Evolutionary conservation across 495 filamentous ascomycete species (phyloP).

Genomic region (Aspergillus baeticus): DNA sequence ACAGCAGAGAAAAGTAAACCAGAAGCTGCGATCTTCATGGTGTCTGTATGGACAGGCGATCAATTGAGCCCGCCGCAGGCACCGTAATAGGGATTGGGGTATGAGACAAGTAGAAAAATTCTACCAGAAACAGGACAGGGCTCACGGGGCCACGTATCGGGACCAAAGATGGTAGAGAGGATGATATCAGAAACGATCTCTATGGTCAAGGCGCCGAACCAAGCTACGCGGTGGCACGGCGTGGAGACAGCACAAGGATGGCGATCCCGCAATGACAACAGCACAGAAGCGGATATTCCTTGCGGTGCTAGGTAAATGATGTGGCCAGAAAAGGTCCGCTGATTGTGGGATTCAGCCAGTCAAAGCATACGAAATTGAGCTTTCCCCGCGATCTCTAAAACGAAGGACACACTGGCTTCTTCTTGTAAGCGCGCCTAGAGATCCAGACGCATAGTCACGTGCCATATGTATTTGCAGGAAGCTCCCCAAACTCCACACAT

Average conservation of each 20-base stretch:
- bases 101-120: background rate
- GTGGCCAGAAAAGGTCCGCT: conserved; percentile 45
- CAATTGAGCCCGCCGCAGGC: background rate
- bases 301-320: conserved; percentile 41
- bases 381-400: conserved; percentile 2
- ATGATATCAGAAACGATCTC: background rate
- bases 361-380: conserved; percentile 22
- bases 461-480: conserved; percentile 10
- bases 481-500: background rate
- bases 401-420: conserved; percentile 35
- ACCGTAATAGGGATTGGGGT: background rate
- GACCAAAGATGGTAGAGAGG: background rate
- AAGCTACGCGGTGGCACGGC: conserved; percentile 33
- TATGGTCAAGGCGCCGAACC: conserved; percentile 28
- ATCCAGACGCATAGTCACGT: conserved; percentile 15
- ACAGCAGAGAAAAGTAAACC: conserved; percentile 52
- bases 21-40: conserved; percentile 39
- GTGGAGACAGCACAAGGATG: conserved; percentile 41
- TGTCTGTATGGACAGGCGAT: conserved; percentile 17
- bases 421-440: background rate
- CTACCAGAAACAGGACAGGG: background rate
- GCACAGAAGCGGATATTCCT: conserved; percentile 47
- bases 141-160: background rate
- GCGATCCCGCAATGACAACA: conserved; percentile 49
- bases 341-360: conserved; percentile 46